A percentile compares a stretch with the other conserved stretches of the same genome.
phyloP scores from a whole-genome alignment of 2,329 filamentous ascomycete genomes.

The Curvularia hawaiiensis region DNA sequence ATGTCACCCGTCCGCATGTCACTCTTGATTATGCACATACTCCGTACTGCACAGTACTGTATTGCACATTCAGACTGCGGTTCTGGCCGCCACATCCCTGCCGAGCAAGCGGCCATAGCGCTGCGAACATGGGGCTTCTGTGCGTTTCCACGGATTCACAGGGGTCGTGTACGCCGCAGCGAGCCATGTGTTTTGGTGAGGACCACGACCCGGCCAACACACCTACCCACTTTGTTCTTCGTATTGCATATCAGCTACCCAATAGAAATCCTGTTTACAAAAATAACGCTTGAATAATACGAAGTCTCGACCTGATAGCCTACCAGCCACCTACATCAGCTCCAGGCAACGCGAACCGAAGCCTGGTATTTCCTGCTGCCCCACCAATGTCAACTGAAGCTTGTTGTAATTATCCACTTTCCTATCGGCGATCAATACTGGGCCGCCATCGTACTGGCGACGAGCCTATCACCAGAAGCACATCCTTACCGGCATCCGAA shows the following conservation, averaged over 20 bases:
- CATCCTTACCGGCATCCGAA: background rate
- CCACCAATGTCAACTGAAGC: slow-evolving; percentile 11
- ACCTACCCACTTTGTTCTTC: slow-evolving; percentile 12
- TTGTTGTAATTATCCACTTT: slow-evolving; percentile 20
- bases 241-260: slow-evolving; percentile 12
- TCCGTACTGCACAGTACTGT: background rate
- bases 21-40: background rate
- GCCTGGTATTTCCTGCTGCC: slow-evolving; percentile 1
- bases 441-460: background rate
- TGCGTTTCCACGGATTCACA: background rate
- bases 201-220: background rate
- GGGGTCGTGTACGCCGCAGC: background rate
- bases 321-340: slow-evolving; percentile 2
- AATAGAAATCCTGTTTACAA: slow-evolving; percentile 1
- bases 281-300: slow-evolving; percentile 3
- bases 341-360: background rate
- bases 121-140: background rate
- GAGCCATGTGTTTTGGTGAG: background rate
- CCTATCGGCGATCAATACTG: slow-evolving; percentile 2
- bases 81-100: background rate
- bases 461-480: background rate
- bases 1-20: background rate
- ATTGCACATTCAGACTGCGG: background rate
- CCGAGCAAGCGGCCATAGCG: too few species aligned
- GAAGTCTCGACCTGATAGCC: slow-evolving; percentile 1